These are phyloP conservation scores for Termitomyces sp. DNA, from an alignment of 768 basidiomycete genomes.

Conservation along the genomic window DNA sequence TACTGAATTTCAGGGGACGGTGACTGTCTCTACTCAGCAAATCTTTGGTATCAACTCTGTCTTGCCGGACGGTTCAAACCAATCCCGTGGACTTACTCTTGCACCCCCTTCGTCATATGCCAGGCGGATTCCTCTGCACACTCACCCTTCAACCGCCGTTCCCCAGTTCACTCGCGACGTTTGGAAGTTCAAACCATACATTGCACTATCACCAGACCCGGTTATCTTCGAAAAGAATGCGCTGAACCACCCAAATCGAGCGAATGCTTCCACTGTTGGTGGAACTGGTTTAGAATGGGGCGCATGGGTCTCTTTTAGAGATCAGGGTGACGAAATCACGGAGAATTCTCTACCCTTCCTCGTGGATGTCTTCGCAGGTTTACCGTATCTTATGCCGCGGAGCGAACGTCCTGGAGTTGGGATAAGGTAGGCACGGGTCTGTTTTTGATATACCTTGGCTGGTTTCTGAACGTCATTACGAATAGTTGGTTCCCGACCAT, in stretches of 20 bases:
- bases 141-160: constrained; percentile 43
- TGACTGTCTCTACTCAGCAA: constrained; percentile 48
- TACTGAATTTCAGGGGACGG: constrained; percentile 31
- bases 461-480: background rate
- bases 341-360: constrained; percentile 53
- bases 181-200: constrained; percentile 31
- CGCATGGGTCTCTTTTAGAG: constrained; percentile 49
- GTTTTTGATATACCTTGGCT: background rate
- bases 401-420: constrained; percentile 33
- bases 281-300: constrained; percentile 57
- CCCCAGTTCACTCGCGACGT: constrained; percentile 15
- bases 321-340: constrained; percentile 39
- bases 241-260: constrained; percentile 31
- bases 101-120: constrained; percentile 55
- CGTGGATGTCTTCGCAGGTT: constrained; percentile 48
- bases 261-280: constrained; percentile 37
- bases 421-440: constrained; percentile 21
- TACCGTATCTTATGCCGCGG: constrained; percentile 44
- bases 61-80: constrained; percentile 15
- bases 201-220: constrained; percentile 38
- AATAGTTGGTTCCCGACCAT: constrained; percentile 50
- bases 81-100: constrained; percentile 27
- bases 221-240: constrained; percentile 36
- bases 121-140: constrained; percentile 53
- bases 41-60: constrained; percentile 50